Base-by-base conservation (phyloP, 1,139 yeast species). In the Arxiozyma telluris region DNA sequence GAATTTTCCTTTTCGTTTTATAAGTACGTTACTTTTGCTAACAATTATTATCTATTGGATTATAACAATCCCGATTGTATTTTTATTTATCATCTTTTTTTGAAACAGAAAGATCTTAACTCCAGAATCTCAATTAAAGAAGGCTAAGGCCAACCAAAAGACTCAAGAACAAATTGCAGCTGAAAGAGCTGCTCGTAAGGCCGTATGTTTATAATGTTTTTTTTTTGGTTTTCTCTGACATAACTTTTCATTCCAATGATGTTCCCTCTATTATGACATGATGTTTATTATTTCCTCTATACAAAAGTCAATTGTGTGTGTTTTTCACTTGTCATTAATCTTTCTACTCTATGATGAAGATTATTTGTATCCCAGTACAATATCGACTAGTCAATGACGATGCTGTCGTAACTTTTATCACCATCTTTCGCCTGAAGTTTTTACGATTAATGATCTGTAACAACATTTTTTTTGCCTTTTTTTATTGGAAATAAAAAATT, bases 381-480 rank as follows among this genome's bases (percentile, higher is more conserved):
- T 55, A 75, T 79, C 81, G 89, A 82, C 94, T 85, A 86, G 94
- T 73, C 39, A 42, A 64, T 68, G 80, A 89, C 96, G 69, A 85
- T 90, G 96, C 74, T 84, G 96, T 88, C 91, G 84, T 59, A 59
- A 60, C 82, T 80, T 34, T 34, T 86, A 85, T 84, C 89, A 90
- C 98, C 97, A 90, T 90, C 98, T 90, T 90, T 90, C 98, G 96
- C 78, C 98, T 90, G 97, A 90, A 71, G 47, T 34, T 18, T 42
- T 43, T 41, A 45, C 11, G 22, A 25, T 44, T 44, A 27, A 44
- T 44, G 9, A 44, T 25, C n/a, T 17, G 23, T 44, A 23, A 44
- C 15, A 20, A 9, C 43, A 41, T 22, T 2, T n/a, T 18, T 3
- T 34, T 34, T 34, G 17, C 3, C 34, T 34, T 34, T 34, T 15